Evolutionary conservation across 345 rosid species (phyloP), one percentile per base, ranked within the genome.

Genomic region (Combretum micranthum): DNA sequence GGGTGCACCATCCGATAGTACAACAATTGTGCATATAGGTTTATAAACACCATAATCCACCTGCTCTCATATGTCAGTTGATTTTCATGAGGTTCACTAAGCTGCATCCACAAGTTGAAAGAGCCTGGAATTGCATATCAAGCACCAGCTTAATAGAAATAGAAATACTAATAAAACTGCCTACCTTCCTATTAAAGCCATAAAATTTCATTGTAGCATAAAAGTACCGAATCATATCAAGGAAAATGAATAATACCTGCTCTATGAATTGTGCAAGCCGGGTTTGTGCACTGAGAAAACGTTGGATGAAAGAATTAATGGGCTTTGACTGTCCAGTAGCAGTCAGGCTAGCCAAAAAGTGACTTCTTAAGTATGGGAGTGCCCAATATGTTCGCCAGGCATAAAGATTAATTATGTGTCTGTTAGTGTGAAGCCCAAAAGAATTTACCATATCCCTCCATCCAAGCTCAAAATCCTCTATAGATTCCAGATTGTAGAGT

Each of bases 381-480:
- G 98, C 95, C 98, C 96, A 92, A 32, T 73, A 64, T 2, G 78
- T 62, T 51, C 96, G 88, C 52, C 83, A 68, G 53, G 75, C 85
- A 76, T 79, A 80, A 70, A 92, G 59, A 72, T 81, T 88, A 51
- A 71, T 75, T 16, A 86, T 68, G 63, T 92, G 98, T 62, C 98
- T 82, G 83, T 88, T 88, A 32, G 88, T 72, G 59, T 86, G 92
- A 55, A 91, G 80, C 53, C 96, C 95, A 72, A 81, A 88, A 62
- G 86, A 62, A 69, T 72, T 71, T 55, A 85, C 90, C 98, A 88
- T 88, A 66, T 80, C 90, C 77, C 88, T 83, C 98, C 98, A 91
- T 60, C 92, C 95, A 59, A 84, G 23, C 72, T 88, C 96, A 42
- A 91, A 91, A 55, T 86, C 96, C 62, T 92, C 96, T 52, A 80